Conservation (phyloP, 1,284 basidiomycete genomes). For the Pseudozyma tsukubaensis region DNA sequence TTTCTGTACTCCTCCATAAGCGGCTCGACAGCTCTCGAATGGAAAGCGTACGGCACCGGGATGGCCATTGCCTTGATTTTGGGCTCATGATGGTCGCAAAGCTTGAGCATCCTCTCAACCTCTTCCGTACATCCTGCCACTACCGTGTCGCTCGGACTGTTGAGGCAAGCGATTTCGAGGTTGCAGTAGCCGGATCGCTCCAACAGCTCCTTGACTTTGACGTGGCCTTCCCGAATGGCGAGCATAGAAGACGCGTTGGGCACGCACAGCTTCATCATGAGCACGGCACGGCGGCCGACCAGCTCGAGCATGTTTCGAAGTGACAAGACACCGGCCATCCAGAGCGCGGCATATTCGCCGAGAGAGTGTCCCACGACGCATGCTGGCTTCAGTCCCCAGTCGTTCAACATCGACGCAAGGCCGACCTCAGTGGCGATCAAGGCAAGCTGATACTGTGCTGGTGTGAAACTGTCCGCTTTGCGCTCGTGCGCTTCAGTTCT, state of each 20-base stretch:
- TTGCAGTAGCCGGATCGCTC: slow-evolving; percentile 7
- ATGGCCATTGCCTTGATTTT: slow-evolving; percentile 49
- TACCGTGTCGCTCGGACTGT: slow-evolving; percentile 48
- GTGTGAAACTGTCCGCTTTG: slow-evolving; percentile 34
- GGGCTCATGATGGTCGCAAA: slow-evolving; percentile 26
- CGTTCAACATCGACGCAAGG: slow-evolving; percentile 26
- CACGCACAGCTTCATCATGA: slow-evolving; percentile 44
- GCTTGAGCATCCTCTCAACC: slow-evolving; percentile 23
- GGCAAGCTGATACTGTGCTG: slow-evolving; percentile 47
- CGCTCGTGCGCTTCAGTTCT: background rate
- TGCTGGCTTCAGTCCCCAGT: slow-evolving; percentile 39
- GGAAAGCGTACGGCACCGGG: slow-evolving; percentile 52
- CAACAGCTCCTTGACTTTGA: slow-evolving; percentile 23
- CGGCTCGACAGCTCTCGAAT: slow-evolving; percentile 40
- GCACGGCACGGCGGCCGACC: slow-evolving; percentile 38
- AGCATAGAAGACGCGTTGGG: slow-evolving; percentile 51
- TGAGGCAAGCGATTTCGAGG: slow-evolving; percentile 51
- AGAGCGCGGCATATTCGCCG: slow-evolving; percentile 52
- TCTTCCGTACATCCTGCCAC: slow-evolving; percentile 36
- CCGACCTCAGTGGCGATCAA: slow-evolving; percentile 40
- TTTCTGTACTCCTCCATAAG: slow-evolving; percentile 15
- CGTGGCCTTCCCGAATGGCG: slow-evolving; percentile 29
- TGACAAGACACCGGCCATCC: slow-evolving; percentile 31
- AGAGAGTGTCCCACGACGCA: slow-evolving; percentile 50
- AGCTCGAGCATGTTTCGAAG: slow-evolving; percentile 43